Percentiles rank a stretch among this genome's conserved stretches.
Conservation (phyloP, 2,329 filamentous ascomycete species). For the Alternaria incomplexa region DNA sequence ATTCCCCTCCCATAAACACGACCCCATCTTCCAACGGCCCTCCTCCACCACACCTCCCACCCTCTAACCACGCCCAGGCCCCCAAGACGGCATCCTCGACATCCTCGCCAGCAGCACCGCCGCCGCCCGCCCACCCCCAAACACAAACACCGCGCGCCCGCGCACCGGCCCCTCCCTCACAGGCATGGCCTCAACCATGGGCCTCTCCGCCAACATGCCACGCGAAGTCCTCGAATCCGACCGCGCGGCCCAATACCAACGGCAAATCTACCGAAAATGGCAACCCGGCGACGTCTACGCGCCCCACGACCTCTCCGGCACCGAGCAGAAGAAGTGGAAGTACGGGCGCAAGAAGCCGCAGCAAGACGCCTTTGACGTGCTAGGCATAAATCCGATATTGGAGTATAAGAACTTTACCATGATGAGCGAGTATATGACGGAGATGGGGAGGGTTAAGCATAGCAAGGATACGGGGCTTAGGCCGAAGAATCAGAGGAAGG, state of each 20-base stretch:
- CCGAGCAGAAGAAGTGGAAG: slow-evolving; percentile 84
- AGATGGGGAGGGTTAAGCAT: slow-evolving; percentile 84
- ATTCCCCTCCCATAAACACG: neutral
- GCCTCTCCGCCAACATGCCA: slow-evolving; percentile 25
- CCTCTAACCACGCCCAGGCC: slow-evolving; percentile 17
- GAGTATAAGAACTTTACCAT: slow-evolving; percentile 97
- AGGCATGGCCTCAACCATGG: slow-evolving; percentile 25
- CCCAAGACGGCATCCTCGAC: slow-evolving; percentile 20
- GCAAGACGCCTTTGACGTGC: slow-evolving; percentile 76
- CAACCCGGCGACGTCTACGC: slow-evolving; percentile 83
- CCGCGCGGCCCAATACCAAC: slow-evolving; percentile 58
- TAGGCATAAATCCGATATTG: slow-evolving; percentile 79
- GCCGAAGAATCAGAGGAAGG: slow-evolving; percentile 87
- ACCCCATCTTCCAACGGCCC: neutral
- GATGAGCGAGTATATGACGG: slow-evolving; percentile 85
- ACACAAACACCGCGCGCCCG: neutral
- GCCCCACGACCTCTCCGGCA: slow-evolving; percentile 80
- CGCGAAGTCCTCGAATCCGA: slow-evolving; percentile 37
- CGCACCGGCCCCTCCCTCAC: slow-evolving; percentile 10
- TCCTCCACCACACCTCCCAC: neutral
- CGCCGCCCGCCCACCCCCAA: slow-evolving; percentile 6
- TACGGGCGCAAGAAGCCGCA: slow-evolving; percentile 56
- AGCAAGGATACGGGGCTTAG: slow-evolving; percentile 77
- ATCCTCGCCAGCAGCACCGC: slow-evolving; percentile 23
- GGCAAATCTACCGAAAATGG: slow-evolving; percentile 74